A percentile compares a stretch with the other conserved stretches of the same genome.
Conservation (phyloP, 179 eudicot genomes). For the Beta corolliflora region DNA sequence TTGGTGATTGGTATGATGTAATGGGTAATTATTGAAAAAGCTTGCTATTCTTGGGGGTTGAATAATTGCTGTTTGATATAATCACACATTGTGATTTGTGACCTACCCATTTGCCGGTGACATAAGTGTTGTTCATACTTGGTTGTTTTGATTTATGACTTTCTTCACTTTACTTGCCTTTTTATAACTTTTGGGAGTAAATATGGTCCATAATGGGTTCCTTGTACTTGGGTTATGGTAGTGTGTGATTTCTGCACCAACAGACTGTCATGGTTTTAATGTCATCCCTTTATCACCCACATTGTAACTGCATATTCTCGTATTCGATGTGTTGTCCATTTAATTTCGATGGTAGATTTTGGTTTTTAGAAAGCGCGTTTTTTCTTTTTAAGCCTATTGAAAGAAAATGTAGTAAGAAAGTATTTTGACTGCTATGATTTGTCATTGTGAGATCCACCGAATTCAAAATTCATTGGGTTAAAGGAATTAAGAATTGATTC, state of each 20-base stretch:
- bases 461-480: neutral
- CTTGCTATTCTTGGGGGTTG: neutral
- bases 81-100: neutral
- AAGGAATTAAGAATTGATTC: conserved; percentile 22
- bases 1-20: neutral
- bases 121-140: conserved; percentile 26
- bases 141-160: conserved; percentile 19
- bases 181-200: conserved; percentile 6
- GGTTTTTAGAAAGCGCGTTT: neutral
- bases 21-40: neutral
- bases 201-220: conserved; percentile 8
- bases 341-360: neutral
- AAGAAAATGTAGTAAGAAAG: neutral
- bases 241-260: conserved; percentile 10
- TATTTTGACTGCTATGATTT: neutral
- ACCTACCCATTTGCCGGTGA: conserved; percentile 31
- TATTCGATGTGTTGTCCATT: neutral
- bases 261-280: conserved; percentile 10
- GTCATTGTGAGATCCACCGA: neutral
- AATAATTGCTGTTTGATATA: conserved; percentile 18
- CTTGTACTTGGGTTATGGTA: conserved; percentile 2
- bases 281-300: conserved; percentile 12
- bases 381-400: neutral
- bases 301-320: neutral
- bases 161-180: conserved; percentile 10